Base-by-base conservation (phyloP, 495 filamentous ascomycete species). In the Cladorrhinum samala region DNA sequence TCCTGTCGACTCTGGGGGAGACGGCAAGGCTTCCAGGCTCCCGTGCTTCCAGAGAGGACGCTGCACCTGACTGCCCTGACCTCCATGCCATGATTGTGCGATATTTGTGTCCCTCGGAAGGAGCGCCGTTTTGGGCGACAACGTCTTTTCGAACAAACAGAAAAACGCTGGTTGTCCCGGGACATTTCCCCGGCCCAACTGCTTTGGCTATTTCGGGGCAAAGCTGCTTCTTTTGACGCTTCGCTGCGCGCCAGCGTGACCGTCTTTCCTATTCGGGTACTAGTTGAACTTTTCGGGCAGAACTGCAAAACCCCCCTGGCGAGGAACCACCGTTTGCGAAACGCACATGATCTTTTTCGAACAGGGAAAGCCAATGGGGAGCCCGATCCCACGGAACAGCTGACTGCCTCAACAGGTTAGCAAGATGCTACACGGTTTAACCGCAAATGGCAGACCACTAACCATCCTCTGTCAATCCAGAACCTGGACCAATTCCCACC, bases 251-350 rank as follows among this genome's bases (percentile, higher is more conserved):
- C 30, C 50, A 55, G n/a, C 38, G 54, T 54, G 50, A 54, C 50
- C 50, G 20, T 58, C 56, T 36, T 52, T 53, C 62, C 64, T 47
- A 49, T 65, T 37, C 47, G 58, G 60, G 63, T 50, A 62, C 38
- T 58, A 50, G 42, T 54, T 60, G 53, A 53, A 57, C 56, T 36
- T 59, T 63, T 53, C 59, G 49, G 57, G 57, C 46, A 42, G n/a
- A 48, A 47, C 20, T 52, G 13, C 36, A 17, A 42, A 39, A 14
- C 18, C 39, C 37, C 50, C 53, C 33, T 51, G 38, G 52, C 21
- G n/a, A 50, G 37, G 46, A 37, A 38, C 47, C 53, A 52, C 60
- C 65, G 62, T 65, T 64, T 65, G 52, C 53, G 42, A 59, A 41
- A 47, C 49, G 46, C 55, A 43, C 59, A 60, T 63, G 59, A 63